Evolutionary conservation across 305 asterid species (phyloP).

Genomic region (Plantago lanceolata): DNA sequence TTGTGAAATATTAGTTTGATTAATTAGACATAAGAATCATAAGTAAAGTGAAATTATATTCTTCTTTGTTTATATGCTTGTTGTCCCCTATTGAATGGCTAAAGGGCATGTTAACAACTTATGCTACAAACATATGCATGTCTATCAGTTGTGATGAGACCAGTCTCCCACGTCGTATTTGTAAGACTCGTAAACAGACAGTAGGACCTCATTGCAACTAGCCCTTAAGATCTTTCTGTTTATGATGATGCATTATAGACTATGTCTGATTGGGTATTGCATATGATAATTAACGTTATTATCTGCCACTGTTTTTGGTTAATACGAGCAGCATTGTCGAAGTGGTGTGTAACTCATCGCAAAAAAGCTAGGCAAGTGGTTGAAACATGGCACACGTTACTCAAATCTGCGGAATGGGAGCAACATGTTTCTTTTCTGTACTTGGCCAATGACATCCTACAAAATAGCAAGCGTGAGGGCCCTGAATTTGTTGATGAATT

Average conservation of each 20-base stretch:
- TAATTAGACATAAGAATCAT: too few relatives aligned
- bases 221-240: neutral
- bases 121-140: too few relatives aligned
- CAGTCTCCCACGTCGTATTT: too few relatives aligned
- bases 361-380: conserved; percentile 84
- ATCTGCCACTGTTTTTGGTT: conserved; percentile 26
- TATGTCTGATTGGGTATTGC: conserved; percentile 18
- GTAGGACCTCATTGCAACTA: too few relatives aligned
- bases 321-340: conserved; percentile 72
- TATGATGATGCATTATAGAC: conserved; percentile 5
- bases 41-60: too few relatives aligned
- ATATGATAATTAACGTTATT: conserved; percentile 21
- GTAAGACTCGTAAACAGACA: too few relatives aligned
- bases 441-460: conserved; percentile 89
- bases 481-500: conserved; percentile 92
- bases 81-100: too few relatives aligned
- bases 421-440: conserved; percentile 77
- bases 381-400: conserved; percentile 78
- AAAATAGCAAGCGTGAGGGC: conserved; percentile 93
- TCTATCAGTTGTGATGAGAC: too few relatives aligned
- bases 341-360: conserved; percentile 78
- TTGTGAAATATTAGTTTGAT: too few relatives aligned
- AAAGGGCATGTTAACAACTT: too few relatives aligned
- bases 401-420: conserved; percentile 66
- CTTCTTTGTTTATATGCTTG: too few relatives aligned